These are phyloP conservation scores for Aquanectria penicillioides DNA, from an alignment of 2,329 filamentous ascomycete species.

Conservation along the genomic window DNA sequence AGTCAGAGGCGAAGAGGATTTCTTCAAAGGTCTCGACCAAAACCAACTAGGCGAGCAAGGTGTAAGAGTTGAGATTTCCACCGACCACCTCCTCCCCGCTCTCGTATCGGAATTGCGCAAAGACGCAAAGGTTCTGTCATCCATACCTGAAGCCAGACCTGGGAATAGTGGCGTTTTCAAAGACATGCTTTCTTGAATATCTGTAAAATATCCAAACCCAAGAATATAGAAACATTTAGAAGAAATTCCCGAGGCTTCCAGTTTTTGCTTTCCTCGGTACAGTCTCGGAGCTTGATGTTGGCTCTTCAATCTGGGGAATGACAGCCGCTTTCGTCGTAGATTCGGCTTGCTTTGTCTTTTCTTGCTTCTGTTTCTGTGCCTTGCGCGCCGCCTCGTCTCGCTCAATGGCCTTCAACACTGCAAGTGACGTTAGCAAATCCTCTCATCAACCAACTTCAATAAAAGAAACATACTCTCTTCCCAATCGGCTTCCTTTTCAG, in stretches of 20 bases:
- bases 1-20: slow-evolving; percentile 79
- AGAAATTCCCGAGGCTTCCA: slow-evolving; percentile 59
- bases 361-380: slow-evolving; percentile 56
- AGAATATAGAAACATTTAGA: slow-evolving; percentile 49
- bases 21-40: slow-evolving; percentile 69
- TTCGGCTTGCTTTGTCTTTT: slow-evolving; percentile 48
- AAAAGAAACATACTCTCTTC: slow-evolving; percentile 73
- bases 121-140: slow-evolving; percentile 24
- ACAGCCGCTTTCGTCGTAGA: slow-evolving; percentile 18
- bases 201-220: slow-evolving; percentile 29
- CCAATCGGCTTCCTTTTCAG: slow-evolving; percentile 83
- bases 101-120: slow-evolving; percentile 63
- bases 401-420: slow-evolving; percentile 75
- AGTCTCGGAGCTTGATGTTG: slow-evolving; percentile 29
- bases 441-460: not conserved
- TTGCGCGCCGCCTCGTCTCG: slow-evolving; percentile 66
- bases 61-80: slow-evolving; percentile 67
- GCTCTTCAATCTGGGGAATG: slow-evolving; percentile 20
- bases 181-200: slow-evolving; percentile 66
- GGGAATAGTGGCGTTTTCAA: slow-evolving; percentile 57
- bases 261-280: slow-evolving; percentile 40
- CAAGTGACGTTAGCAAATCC: slow-evolving; percentile 24
- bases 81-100: slow-evolving; percentile 66
- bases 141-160: slow-evolving; percentile 25
- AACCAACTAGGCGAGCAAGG: slow-evolving; percentile 61